Evolutionary conservation across 371 early-diverging fungal species (phyloP), one percentile per base, ranked within the genome.

Genomic region (Circinella minor): DNA sequence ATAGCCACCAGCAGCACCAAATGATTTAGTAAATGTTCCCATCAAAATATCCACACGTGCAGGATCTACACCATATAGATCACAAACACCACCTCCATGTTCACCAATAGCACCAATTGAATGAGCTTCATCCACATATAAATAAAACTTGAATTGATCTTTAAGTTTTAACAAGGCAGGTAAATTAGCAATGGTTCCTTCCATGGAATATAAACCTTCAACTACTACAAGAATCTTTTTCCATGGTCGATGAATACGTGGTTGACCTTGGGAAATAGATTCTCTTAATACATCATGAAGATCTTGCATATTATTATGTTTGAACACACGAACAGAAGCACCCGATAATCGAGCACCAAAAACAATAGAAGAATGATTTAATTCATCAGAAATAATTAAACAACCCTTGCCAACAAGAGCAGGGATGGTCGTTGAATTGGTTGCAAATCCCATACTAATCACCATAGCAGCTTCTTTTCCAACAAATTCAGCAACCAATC

Each of bases 21-120:
- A 99, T 59, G 96, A 96, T 86, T 99, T 99, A 46, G 99, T 99
- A 80, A 99, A 99, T 0, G 99, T 99, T 36, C 99, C 99, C 99
- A 99, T 99, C 38, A 98, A 77, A 73, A 99, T 91, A 76, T 99
- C 99, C 34, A 99, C 91, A 18, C 96, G 91, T 49, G 82, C 82
- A 27, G 98, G 96, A 74, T 97, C 94, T 14, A 99, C 18, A 88
- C 94, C 91, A 76, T 88, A 93, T 79, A 96, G 71, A 81, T 99
- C 99, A 79, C 98, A 98, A 36, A 98, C 90, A 51, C 99, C 99
- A 57, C 98, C 88, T 39, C 99, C 97, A 69, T 90, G 89, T 67
- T 89, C 88, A 54, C 96, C 97, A 70, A 97, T 77, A 14, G 98
- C 98, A 46, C 99, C 99, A 71, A 99, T 95, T 7, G 98, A 98